phyloP scores from a whole-genome alignment of 768 basidiomycete species.

The Termitomyces sp. region DNA sequence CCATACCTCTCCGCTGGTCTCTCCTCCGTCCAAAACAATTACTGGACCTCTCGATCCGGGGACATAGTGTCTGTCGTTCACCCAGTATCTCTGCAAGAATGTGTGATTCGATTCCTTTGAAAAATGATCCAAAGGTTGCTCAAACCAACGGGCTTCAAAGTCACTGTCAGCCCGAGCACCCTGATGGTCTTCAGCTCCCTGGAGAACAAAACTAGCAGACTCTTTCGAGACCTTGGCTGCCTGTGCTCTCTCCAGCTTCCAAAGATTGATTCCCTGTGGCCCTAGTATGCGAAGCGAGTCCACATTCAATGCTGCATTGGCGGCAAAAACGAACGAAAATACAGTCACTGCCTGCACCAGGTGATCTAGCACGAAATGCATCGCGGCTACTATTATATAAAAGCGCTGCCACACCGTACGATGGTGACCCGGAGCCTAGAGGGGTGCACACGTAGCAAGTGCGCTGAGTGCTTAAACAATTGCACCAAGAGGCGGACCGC shows the following conservation, averaged over 20 bases:
- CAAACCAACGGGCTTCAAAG: constrained; percentile 67
- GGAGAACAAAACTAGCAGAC: constrained; percentile 15
- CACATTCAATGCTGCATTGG: constrained; percentile 10
- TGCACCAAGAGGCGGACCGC: neutral
- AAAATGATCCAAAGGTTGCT: constrained; percentile 87
- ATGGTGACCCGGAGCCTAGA: neutral
- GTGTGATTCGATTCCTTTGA: constrained; percentile 49
- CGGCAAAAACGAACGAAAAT: neutral
- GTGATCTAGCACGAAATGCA: constrained; percentile 3
- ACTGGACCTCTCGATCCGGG: constrained; percentile 75
- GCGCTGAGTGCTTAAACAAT: too few relatives aligned
- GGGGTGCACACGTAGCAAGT: neutral
- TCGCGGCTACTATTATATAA: constrained; percentile 5
- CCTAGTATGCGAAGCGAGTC: constrained; percentile 31
- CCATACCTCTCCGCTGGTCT: constrained; percentile 81
- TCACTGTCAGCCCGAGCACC: constrained; percentile 21
- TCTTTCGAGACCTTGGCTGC: constrained; percentile 15
- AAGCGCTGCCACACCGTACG: neutral
- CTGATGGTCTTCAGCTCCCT: constrained; percentile 15
- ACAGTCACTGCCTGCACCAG: constrained; percentile 8
- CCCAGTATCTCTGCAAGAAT: constrained; percentile 91
- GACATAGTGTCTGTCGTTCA: constrained; percentile 78
- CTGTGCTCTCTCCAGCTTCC: constrained; percentile 42
- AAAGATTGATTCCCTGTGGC: constrained; percentile 64
- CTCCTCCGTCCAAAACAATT: constrained; percentile 89